These are phyloP conservation scores for Vigna mungo DNA, from an alignment of 306 rosid species.

Conservation along the genomic window DNA sequence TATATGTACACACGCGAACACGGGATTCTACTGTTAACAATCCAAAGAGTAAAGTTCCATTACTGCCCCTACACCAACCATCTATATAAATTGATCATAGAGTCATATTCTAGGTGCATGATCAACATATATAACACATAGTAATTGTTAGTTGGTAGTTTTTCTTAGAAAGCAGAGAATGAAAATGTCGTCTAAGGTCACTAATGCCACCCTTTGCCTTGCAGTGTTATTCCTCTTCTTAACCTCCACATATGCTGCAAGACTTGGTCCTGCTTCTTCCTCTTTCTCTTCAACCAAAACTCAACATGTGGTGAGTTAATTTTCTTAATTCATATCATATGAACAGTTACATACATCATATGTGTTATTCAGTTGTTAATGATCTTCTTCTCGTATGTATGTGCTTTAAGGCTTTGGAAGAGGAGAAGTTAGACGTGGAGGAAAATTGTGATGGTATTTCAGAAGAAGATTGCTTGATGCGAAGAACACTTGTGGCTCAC, in stretches of 20 bases:
- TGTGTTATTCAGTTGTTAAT: neutral
- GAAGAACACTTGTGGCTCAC: constrained; percentile 91
- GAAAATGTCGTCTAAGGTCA: constrained; percentile 57
- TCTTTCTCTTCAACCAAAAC: constrained; percentile 30
- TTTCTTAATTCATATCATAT: neutral
- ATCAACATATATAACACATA: neutral
- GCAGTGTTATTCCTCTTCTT: constrained; percentile 46
- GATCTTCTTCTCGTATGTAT: neutral
- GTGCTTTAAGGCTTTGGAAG: constrained; percentile 56
- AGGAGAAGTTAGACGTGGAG: constrained; percentile 50
- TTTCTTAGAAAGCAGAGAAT: constrained; percentile 31
- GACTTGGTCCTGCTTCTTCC: constrained; percentile 45
- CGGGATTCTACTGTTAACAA: constrained; percentile 9
- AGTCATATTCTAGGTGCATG: constrained; percentile 14
- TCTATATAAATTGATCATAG: constrained; percentile 48
- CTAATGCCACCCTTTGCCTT: constrained; percentile 46
- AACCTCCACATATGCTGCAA: constrained; percentile 43
- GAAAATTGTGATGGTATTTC: constrained; percentile 70
- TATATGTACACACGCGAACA: neutral
- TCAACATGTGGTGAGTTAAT: constrained; percentile 48
- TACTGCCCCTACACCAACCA: constrained; percentile 44
- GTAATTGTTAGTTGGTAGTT: constrained; percentile 27
- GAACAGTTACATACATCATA: neutral
- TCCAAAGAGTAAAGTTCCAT: constrained; percentile 43
- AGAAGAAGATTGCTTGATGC: constrained; percentile 82